Base-by-base conservation (phyloP, 192 early-diverging fungal species). In the Borealophlyctis nickersoniae region DNA sequence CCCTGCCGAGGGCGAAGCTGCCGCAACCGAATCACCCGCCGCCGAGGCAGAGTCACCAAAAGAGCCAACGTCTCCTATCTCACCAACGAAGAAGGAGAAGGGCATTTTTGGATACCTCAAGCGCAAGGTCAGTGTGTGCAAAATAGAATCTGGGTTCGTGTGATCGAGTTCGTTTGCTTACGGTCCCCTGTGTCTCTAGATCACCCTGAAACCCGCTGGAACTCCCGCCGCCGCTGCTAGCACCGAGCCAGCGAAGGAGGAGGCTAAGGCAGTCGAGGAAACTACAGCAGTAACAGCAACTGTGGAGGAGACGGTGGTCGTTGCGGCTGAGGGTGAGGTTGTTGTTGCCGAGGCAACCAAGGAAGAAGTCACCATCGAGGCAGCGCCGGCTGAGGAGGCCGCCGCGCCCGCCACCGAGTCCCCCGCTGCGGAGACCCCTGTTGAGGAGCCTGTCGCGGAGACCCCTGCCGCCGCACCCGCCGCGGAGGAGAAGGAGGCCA, bases 381-480 rank as follows among this genome's bases (percentile, higher is more conserved):
- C 39, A 19, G 39, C 39, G 39, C 39, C 39, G 19, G 39, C 7
- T 7, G 19, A 45, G 39, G 19, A 45, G 39, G 9, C 39, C 19
- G 39, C 19, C 19, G 39, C 39, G 39, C 7, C 7, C 9, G 39
- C 39, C 9, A 19, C 7, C 9, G 39, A 45, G 39, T 7, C 7
- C 9, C 39, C 39, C 19, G 39, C 19, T 7, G 39, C 39, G 7
- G 39, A 45, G 39, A 45, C 9, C 9, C 7, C 7, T 7, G 19
- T 45, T 45, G 39, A 45, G 39, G 39, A 45, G 39, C 39, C 39
- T 19, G 39, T 45, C 39, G 39, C 39, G 9, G 39, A 45, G 39
- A 45, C 39, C 39, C 7, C 19, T 19, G 39, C 7, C 39, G 9
- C 39, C 39, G 39, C 7, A 19, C 39, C 39, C 39, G 39, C 39